A percentile compares a stretch with the other conserved stretches of the same genome.
Conservation (phyloP, 495 filamentous ascomycete species). For the Extremus antarcticus region DNA sequence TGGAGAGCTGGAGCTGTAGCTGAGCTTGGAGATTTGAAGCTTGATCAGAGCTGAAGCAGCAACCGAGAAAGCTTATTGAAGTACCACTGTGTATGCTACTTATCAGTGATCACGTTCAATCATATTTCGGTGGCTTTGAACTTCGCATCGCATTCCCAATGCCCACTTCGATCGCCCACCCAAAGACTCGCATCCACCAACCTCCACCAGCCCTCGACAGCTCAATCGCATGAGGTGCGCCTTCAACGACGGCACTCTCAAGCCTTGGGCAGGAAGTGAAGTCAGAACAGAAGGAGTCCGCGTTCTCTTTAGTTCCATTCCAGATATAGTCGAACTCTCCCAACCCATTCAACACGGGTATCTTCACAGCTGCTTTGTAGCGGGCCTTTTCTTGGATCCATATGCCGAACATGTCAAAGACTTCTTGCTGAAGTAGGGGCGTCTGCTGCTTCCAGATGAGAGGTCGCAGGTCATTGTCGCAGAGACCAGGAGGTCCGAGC, state of each 20-base stretch:
- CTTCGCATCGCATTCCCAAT: too few relatives aligned
- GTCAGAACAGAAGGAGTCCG: neutral
- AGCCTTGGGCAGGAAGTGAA: neutral
- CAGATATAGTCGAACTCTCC: neutral
- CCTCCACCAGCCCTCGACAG: neutral
- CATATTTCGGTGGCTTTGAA: too few relatives aligned
- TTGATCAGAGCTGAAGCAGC: too few relatives aligned
- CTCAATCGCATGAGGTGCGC: neutral
- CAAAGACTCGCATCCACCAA: neutral
- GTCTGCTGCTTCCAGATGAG: neutral
- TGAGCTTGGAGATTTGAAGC: too few relatives aligned
- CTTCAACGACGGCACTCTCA: neutral
- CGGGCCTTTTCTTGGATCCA: neutral
- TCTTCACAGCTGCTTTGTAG: neutral
- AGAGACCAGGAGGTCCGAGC: neutral
- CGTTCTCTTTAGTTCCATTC: neutral
- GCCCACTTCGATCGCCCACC: neutral
- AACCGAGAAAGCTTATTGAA: too few relatives aligned
- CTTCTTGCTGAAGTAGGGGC: neutral
- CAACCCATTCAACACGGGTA: neutral
- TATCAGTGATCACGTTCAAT: too few relatives aligned
- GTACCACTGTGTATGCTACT: too few relatives aligned
- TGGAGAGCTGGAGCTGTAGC: too few relatives aligned
- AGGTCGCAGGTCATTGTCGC: neutral
- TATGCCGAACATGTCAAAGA: neutral